Percentiles rank a stretch among this genome's conserved stretches.
Evolutionary conservation across 169 alveolate species (phyloP).

Genomic region (Theileria equi): DNA sequence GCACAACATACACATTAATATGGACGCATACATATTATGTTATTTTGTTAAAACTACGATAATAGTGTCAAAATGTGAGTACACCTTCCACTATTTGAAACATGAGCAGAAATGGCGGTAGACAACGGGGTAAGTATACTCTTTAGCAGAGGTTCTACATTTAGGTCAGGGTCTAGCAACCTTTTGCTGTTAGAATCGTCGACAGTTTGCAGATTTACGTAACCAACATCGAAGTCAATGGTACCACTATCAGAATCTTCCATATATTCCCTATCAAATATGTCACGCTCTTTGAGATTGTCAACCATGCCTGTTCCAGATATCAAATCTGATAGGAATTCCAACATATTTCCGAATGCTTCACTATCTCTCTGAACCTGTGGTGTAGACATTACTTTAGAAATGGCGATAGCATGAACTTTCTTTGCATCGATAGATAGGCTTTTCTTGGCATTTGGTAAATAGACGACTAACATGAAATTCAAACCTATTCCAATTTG

Average conservation of each 20-base stretch:
- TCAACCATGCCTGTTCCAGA: slow-evolving; percentile 45
- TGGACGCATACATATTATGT: too few relatives aligned
- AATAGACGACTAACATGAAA: slow-evolving; percentile 40
- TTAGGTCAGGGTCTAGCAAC: slow-evolving; percentile 37
- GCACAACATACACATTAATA: too few relatives aligned
- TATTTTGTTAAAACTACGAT: too few relatives aligned
- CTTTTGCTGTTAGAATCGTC: slow-evolving; percentile 18
- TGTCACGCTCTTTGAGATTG: slow-evolving; percentile 16
- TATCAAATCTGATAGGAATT: slow-evolving; percentile 40
- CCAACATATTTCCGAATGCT: slow-evolving; percentile 22
- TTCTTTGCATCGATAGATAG: slow-evolving; percentile 48
- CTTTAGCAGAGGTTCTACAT: slow-evolving; percentile 41
- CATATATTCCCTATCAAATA: slow-evolving; percentile 2
- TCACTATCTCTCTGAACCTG: slow-evolving; percentile 30
- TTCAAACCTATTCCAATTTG: slow-evolving; percentile 44
- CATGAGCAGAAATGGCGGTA: not conserved
- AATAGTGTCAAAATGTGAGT: not conserved
- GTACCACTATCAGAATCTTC: slow-evolving; percentile 29
- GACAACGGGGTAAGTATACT: slow-evolving; percentile 25
- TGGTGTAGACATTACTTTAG: slow-evolving; percentile 29
- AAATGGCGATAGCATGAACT: slow-evolving; percentile 50
- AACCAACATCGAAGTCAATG: slow-evolving; percentile 52
- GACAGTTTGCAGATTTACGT: slow-evolving; percentile 44
- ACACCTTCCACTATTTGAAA: not conserved
- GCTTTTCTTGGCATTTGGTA: slow-evolving; percentile 62